These are phyloP conservation scores for Starmerella scarabaei DNA, from an alignment of 805 yeast species.

Conservation along the genomic window DNA sequence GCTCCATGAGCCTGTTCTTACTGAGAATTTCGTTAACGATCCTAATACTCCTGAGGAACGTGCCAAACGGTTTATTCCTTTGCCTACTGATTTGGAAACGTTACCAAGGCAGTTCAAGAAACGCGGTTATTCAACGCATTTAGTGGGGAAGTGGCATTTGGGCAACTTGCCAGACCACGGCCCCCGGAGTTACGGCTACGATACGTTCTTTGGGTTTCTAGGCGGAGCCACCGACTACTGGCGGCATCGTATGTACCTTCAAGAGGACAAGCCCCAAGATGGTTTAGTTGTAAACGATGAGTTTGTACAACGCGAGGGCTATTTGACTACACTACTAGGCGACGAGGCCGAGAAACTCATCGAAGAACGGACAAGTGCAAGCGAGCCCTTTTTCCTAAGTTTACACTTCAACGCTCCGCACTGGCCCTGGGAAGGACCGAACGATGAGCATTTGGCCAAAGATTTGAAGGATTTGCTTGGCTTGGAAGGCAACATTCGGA, in stretches of 20 bases:
- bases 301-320: conserved; percentile 19
- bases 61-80: conserved; percentile 10
- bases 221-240: conserved; percentile 21
- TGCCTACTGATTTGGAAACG: conserved; percentile 16
- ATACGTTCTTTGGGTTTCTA: conserved; percentile 20
- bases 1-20: conserved; percentile 19
- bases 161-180: conserved; percentile 34
- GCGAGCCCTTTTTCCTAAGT: conserved; percentile 42
- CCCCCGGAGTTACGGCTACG: conserved; percentile 20
- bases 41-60: conserved; percentile 9
- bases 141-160: conserved; percentile 52
- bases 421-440: conserved; percentile 54
- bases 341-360: conserved; percentile 29
- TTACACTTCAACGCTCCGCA: conserved; percentile 54
- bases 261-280: conserved; percentile 7
- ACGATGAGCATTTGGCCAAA: conserved; percentile 30
- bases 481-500: conserved; percentile 39
- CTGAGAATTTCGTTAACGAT: background rate
- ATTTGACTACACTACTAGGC: conserved; percentile 20
- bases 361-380: conserved; percentile 27
- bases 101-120: conserved; percentile 40
- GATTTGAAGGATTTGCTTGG: conserved; percentile 39
- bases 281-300: conserved; percentile 19
- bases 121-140: conserved; percentile 37
- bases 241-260: conserved; percentile 14